Conservation (phyloP, 179 eudicot genomes). For the Amaranthus tricolor region DNA sequence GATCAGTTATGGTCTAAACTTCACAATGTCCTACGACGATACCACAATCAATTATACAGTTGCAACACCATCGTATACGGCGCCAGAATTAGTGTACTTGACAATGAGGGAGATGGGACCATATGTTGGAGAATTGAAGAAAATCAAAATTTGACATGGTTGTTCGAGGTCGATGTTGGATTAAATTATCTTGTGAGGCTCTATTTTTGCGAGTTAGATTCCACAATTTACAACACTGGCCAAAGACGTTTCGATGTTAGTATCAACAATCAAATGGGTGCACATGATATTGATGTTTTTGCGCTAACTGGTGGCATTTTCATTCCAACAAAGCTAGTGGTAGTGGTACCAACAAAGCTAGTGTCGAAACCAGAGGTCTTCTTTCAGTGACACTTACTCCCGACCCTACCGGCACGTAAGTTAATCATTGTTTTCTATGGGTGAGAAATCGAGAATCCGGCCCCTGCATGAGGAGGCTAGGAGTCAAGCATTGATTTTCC, state of each 20-base stretch:
- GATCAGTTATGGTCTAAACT: too few species aligned
- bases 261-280: slow-evolving; percentile 27
- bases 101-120: slow-evolving; percentile 26
- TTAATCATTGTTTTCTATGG: too few species aligned
- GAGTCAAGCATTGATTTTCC: too few species aligned
- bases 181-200: slow-evolving; percentile 40
- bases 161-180: slow-evolving; percentile 37
- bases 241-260: slow-evolving; percentile 22
- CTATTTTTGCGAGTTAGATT: slow-evolving; percentile 38
- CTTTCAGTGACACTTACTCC: slow-evolving; percentile 34
- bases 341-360: too few species aligned
- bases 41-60: not conserved
- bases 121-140: not conserved
- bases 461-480: too few species aligned
- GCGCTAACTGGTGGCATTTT: slow-evolving; percentile 1
- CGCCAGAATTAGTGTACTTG: slow-evolving; percentile 30
- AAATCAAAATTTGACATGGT: slow-evolving; percentile 46
- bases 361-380: too few species aligned
- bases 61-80: slow-evolving; percentile 21
- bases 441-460: too few species aligned
- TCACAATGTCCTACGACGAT: not conserved
- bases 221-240: not conserved
- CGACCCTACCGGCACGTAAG: accelerated
- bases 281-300: slow-evolving; percentile 18
- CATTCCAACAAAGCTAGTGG: too few species aligned